A percentile compares a stretch with the other conserved stretches of the same genome.
These are phyloP conservation scores for Tylopilus sp. DNA, from an alignment of 768 basidiomycete genomes.

Conservation along the genomic window DNA sequence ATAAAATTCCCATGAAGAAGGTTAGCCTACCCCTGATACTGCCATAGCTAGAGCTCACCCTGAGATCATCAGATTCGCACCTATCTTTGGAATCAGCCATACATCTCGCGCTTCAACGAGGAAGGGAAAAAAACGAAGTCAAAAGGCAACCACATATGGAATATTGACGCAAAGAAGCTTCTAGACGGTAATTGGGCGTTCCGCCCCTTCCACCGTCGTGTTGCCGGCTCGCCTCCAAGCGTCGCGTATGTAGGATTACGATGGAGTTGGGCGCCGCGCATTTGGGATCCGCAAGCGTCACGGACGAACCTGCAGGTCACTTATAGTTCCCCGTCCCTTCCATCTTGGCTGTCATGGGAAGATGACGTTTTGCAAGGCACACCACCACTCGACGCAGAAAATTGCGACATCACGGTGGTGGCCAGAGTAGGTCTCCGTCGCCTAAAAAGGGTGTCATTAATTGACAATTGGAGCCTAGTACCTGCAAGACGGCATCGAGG, in stretches of 20 bases:
- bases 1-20: constrained; percentile 97
- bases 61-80: constrained; percentile 66
- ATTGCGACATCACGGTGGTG: constrained; percentile 68
- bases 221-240: constrained; percentile 78
- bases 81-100: constrained; percentile 93
- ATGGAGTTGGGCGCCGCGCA: constrained; percentile 89
- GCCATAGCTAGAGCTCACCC: constrained; percentile 10
- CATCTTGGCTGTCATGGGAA: constrained; percentile 87
- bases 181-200: constrained; percentile 80
- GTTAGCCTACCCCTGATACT: constrained; percentile 38
- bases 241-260: constrained; percentile 78
- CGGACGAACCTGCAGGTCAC: constrained; percentile 74
- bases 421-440: constrained; percentile 56
- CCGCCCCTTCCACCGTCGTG: constrained; percentile 81
- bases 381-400: constrained; percentile 72
- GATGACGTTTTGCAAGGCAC: constrained; percentile 78
- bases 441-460: background rate
- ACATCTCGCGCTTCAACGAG: constrained; percentile 96
- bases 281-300: constrained; percentile 96
- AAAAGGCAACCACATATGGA: constrained; percentile 99
- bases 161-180: constrained; percentile 88
- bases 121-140: constrained; percentile 99
- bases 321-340: constrained; percentile 78
- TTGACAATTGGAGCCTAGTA: constrained; percentile 34
- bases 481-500: constrained; percentile 71